Conservation (phyloP, 192 early-diverging fungal genomes). For the Coemansia aciculifera region DNA sequence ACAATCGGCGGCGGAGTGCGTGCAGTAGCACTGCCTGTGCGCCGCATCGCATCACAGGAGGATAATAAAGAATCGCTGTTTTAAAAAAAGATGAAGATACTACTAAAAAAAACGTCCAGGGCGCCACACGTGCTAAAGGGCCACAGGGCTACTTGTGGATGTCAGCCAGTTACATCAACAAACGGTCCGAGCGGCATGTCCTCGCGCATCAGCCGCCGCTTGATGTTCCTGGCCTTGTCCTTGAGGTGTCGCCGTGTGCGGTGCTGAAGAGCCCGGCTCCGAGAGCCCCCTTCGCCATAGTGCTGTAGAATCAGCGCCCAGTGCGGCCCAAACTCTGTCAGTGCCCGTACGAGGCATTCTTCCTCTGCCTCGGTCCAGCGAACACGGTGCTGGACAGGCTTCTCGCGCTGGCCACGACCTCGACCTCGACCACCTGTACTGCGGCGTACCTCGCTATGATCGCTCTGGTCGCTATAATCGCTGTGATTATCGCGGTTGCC, state of each 20-base stretch:
- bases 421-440: background rate
- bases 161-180: conserved; percentile 13
- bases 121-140: no score
- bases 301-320: conserved; percentile 36
- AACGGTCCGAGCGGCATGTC: conserved; percentile 36
- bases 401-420: background rate
- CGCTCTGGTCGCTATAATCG: background rate
- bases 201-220: conserved; percentile 44
- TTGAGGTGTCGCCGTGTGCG: conserved; percentile 46
- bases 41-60: background rate
- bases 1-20: background rate
- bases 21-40: background rate
- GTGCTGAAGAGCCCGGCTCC: conserved; percentile 24
- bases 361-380: conserved; percentile 43
- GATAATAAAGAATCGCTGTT: background rate
- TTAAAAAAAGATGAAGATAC: background rate
- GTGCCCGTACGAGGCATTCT: conserved; percentile 37
- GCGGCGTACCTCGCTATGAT: background rate
- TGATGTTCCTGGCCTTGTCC: conserved; percentile 56
- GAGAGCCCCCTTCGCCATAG: conserved; percentile 28
- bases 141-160: background rate
- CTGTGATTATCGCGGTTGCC: background rate
- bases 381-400: background rate
- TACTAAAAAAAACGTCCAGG: background rate
- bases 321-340: conserved; percentile 21